Conservation (phyloP, 208 protist genomes). For the Balamuthia mandrillaris region DNA sequence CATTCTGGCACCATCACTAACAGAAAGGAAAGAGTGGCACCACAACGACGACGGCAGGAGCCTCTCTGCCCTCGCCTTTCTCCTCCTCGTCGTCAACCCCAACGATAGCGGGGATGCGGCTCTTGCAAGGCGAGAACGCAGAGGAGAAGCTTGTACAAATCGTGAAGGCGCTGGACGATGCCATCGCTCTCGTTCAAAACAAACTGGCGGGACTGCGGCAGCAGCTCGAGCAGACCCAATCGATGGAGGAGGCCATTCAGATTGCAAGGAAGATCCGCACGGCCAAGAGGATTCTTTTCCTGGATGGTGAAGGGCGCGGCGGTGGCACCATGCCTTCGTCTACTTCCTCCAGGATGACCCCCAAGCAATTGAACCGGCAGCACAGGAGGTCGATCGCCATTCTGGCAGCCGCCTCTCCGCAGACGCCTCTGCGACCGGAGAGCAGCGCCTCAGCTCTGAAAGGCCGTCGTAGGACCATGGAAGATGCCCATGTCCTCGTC, state of each 20-base stretch:
- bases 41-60: neutral
- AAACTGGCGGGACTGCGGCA: neutral
- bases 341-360: no score
- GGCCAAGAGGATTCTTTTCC: neutral
- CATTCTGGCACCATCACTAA: neutral
- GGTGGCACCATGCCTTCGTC: neutral
- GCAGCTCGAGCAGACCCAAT: neutral
- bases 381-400: no score
- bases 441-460: neutral
- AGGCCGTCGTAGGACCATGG: neutral
- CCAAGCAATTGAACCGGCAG: no score
- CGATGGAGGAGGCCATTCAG: slow-evolving; percentile 15
- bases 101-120: neutral
- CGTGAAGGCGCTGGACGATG: neutral
- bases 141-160: neutral
- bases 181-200: neutral
- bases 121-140: no score
- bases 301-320: neutral
- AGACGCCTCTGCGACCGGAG: neutral
- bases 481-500: neutral
- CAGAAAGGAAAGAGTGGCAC: neutral
- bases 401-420: neutral
- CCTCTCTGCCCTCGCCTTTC: neutral
- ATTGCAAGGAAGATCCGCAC: slow-evolving; percentile 15
- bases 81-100: neutral